phyloP scores from a whole-genome alignment of 1,284 basidiomycete species.

The Volvariella volvacea region DNA sequence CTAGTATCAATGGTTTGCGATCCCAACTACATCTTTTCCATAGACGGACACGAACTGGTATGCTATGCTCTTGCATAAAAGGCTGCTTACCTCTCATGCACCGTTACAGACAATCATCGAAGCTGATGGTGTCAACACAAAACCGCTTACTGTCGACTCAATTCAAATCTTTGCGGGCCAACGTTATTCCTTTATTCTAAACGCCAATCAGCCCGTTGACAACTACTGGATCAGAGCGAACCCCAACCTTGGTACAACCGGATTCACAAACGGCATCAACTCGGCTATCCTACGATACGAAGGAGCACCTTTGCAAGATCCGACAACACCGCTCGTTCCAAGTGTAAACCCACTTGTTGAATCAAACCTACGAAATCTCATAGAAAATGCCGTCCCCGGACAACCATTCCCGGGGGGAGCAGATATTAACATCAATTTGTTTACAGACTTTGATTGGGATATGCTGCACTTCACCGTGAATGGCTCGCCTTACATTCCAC shows the following conservation, averaged over 20 bases:
- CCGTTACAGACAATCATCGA: constrained; percentile 42
- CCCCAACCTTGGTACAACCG: constrained; percentile 23
- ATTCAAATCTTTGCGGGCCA: constrained; percentile 34
- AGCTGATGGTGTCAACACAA: constrained; percentile 37
- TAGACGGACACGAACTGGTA: constrained; percentile 33
- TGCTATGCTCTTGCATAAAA: background rate
- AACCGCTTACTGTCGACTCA: constrained; percentile 32
- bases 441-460: constrained; percentile 14
- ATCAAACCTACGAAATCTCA: constrained; percentile 16
- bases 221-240: constrained; percentile 43
- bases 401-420: constrained; percentile 17
- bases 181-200: constrained; percentile 31
- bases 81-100: constrained; percentile 3
- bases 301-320: constrained; percentile 22
- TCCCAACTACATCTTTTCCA: constrained; percentile 31
- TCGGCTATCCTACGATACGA: constrained; percentile 34
- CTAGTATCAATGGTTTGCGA: constrained; percentile 34
- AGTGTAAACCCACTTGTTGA: constrained; percentile 15
- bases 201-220: constrained; percentile 28
- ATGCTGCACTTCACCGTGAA: constrained; percentile 24
- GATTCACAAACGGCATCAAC: constrained; percentile 27
- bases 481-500: constrained; percentile 26
- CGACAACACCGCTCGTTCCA: constrained; percentile 14
- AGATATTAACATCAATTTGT: constrained; percentile 21
- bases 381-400: constrained; percentile 19